Evolutionary conservation across 2,329 filamentous ascomycete species (phyloP).

Genomic region (Trichophyton verrucosum): DNA sequence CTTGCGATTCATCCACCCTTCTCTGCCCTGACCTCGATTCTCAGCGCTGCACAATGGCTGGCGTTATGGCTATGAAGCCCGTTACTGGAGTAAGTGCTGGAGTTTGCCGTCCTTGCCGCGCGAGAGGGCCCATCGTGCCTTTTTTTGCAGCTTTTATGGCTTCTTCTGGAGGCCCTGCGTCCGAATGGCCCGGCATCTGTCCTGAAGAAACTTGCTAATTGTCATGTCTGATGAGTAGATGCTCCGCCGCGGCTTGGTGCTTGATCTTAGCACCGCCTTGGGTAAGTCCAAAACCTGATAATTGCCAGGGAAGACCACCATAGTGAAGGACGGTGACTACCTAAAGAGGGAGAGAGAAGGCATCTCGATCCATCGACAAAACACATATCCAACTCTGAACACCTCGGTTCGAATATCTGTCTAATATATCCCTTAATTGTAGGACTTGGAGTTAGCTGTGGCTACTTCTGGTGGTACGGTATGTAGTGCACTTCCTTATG

Average conservation of each 20-base stretch:
- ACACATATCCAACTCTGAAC: not conserved
- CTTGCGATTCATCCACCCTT: slow-evolving; percentile 13
- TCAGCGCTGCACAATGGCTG: slow-evolving; percentile 12
- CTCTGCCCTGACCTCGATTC: slow-evolving; percentile 14
- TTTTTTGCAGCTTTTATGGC: not conserved
- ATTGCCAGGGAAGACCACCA: not conserved
- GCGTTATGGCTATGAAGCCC: slow-evolving; percentile 34
- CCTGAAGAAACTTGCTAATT: not conserved
- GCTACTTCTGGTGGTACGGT: slow-evolving; percentile 58
- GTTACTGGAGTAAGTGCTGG: slow-evolving; percentile 36
- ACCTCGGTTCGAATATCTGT: not conserved
- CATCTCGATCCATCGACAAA: not conserved
- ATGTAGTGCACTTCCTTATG: slow-evolving; percentile 22
- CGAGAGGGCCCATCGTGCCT: not conserved
- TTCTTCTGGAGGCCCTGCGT: not conserved
- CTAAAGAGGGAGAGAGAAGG: not conserved
- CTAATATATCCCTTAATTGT: not conserved
- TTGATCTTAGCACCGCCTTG: slow-evolving; percentile 54
- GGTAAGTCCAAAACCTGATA: slow-evolving; percentile 38
- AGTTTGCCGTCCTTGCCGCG: not conserved
- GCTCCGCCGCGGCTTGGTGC: slow-evolving; percentile 52
- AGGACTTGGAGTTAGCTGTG: slow-evolving; percentile 51
- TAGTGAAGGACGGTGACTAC: not conserved
- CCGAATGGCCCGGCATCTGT: not conserved
- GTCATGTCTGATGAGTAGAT: slow-evolving; percentile 36